A percentile compares a stretch with the other conserved stretches of the same genome.
Conservation (phyloP, 106 monocot genomes). For the Cymbidium sinense region DNA sequence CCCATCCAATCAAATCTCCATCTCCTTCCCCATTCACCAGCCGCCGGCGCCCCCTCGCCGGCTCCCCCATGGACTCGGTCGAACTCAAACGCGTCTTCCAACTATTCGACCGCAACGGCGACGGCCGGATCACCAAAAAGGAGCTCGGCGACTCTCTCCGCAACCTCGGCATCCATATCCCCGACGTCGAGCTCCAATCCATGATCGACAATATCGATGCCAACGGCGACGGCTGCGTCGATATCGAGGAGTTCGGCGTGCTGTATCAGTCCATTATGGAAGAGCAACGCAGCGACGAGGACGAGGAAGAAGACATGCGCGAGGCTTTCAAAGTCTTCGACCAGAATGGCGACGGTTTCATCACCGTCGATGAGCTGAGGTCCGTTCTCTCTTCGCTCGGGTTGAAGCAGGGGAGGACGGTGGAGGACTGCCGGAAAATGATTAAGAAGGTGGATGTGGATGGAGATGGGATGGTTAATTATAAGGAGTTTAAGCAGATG, state of each 20-base stretch:
- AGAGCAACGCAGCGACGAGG: conserved; percentile 4
- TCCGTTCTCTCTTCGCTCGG: conserved; percentile 23
- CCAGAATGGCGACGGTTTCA: conserved; percentile 39
- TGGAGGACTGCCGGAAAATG: conserved; percentile 42
- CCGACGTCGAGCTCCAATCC: conserved; percentile 22
- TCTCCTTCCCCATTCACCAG: background rate
- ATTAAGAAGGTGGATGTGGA: conserved; percentile 47
- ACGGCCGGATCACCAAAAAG: conserved; percentile 26
- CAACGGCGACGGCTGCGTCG: conserved; percentile 26
- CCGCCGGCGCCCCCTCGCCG: background rate
- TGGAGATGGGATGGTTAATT: conserved; percentile 57
- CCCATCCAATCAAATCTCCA: too few relatives aligned
- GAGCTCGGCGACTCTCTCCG: conserved; percentile 30
- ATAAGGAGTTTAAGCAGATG: conserved; percentile 59
- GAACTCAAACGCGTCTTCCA: conserved; percentile 28
- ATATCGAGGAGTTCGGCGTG: conserved; percentile 27
- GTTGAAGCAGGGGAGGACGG: conserved; percentile 36
- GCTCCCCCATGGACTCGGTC: conserved; percentile 6
- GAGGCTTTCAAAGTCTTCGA: conserved; percentile 65
- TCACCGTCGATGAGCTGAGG: conserved; percentile 23
- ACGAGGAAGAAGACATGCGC: conserved; percentile 46
- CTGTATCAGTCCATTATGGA: conserved; percentile 34
- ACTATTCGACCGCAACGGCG: conserved; percentile 35
- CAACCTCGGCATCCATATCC: conserved; percentile 30
- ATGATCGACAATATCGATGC: conserved; percentile 31